Percentiles rank a stretch among this genome's conserved stretches.
Evolutionary conservation across 2,329 filamentous ascomycete species (phyloP).

Genomic region (Scedosporium aurantiacum): DNA sequence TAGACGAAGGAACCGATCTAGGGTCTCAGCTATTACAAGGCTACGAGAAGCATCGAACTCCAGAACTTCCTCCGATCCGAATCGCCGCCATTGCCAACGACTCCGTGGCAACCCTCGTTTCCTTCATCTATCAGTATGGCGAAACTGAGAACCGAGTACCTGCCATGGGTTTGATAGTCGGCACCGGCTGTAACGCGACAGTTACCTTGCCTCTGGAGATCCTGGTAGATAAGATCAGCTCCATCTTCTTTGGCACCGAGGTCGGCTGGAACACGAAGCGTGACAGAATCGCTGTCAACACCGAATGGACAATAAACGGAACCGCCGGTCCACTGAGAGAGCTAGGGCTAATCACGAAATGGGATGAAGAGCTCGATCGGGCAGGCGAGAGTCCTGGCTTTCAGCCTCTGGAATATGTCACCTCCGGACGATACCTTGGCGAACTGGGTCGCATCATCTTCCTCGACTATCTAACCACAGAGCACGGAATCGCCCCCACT

Average conservation of each 20-base stretch:
- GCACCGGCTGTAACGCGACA: conserved; percentile 73
- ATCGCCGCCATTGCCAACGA: conserved; percentile 75
- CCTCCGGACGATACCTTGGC: conserved; percentile 64
- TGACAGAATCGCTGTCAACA: conserved; percentile 66
- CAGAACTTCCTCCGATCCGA: conserved; percentile 50
- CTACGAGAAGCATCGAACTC: conserved; percentile 38
- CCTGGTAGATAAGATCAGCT: conserved; percentile 36
- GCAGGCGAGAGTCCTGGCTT: conserved; percentile 63
- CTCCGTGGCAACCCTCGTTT: conserved; percentile 67
- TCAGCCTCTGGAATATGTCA: conserved; percentile 79
- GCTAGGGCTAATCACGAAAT: conserved; percentile 53
- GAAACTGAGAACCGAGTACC: conserved; percentile 51
- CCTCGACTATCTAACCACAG: conserved; percentile 47
- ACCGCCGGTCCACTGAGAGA: conserved; percentile 56
- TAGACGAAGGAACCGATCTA: conserved; percentile 49
- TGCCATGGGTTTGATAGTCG: conserved; percentile 70
- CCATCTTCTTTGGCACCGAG: conserved; percentile 32
- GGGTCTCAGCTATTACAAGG: conserved; percentile 47
- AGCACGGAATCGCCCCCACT: conserved; percentile 26
- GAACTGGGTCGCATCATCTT: conserved; percentile 64
- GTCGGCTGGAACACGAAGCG: conserved; percentile 24
- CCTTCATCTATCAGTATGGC: conserved; percentile 62
- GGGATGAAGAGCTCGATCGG: conserved; percentile 58
- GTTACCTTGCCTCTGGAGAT: conserved; percentile 55
- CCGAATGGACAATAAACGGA: conserved; percentile 74